Conservation (phyloP, 192 early-diverging fungal genomes). For the Entrophospora sp. region DNA sequence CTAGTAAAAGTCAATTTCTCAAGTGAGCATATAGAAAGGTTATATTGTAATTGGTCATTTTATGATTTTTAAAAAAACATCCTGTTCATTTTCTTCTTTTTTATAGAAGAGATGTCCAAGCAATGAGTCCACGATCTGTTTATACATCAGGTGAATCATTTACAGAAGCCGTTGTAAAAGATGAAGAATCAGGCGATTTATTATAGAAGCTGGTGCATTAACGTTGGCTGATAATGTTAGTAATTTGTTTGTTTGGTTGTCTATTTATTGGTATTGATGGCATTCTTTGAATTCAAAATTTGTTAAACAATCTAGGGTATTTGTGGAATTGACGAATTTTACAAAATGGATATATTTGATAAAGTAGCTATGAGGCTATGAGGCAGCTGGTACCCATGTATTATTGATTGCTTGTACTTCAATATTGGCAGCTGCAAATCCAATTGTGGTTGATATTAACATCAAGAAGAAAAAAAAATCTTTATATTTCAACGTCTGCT, state of each 20-base stretch:
- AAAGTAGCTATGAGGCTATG: slow-evolving; percentile 99
- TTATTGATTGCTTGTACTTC: slow-evolving; percentile 90
- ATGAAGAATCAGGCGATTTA: slow-evolving; percentile 96
- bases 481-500: slow-evolving; percentile 83
- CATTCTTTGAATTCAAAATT: background rate
- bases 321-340: slow-evolving; percentile 98
- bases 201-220: slow-evolving; percentile 93
- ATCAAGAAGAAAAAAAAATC: background rate
- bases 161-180: slow-evolving; percentile 89
- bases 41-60: too few species aligned
- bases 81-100: background rate
- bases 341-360: slow-evolving; percentile 95
- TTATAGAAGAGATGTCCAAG: slow-evolving; percentile 70
- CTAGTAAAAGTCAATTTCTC: slow-evolving; percentile 92
- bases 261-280: background rate
- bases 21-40: slow-evolving; percentile 52
- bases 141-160: slow-evolving; percentile 96
- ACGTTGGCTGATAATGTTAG: slow-evolving; percentile 93
- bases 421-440: slow-evolving; percentile 95
- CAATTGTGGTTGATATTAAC: slow-evolving; percentile 78
- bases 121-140: slow-evolving; percentile 84
- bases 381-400: slow-evolving; percentile 95
- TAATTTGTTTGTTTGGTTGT: background rate
- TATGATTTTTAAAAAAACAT: too few species aligned
- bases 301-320: slow-evolving; percentile 58